These are phyloP conservation scores for Hylodesmum podocarpum DNA, from an alignment of 306 rosid species.

Conservation along the genomic window DNA sequence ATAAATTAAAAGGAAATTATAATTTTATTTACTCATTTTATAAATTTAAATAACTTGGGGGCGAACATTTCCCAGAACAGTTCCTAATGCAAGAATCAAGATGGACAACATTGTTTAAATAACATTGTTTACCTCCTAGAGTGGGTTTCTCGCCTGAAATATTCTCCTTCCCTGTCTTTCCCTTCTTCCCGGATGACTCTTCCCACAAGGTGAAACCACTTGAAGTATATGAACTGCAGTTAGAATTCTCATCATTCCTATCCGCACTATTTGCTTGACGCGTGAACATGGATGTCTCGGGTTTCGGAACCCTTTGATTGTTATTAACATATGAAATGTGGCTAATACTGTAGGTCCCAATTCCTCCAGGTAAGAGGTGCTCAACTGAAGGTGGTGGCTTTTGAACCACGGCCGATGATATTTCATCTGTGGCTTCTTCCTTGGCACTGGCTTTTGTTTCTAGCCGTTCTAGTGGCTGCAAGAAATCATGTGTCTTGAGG, in stretches of 20 bases:
- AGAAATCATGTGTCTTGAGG: conserved; percentile 91
- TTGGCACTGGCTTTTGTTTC: conserved; percentile 54
- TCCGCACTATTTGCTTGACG: conserved; percentile 61
- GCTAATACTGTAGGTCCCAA: conserved; percentile 93
- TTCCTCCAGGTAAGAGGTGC: conserved; percentile 89
- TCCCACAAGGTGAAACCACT: conserved; percentile 96
- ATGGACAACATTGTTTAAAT: background rate
- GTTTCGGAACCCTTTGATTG: conserved; percentile 72
- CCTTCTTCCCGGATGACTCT: conserved; percentile 71
- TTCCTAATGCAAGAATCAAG: background rate
- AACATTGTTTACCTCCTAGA: conserved; percentile 50
- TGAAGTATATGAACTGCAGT: conserved; percentile 78
- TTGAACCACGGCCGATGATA: conserved; percentile 48
- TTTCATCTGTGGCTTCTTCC: conserved; percentile 62
- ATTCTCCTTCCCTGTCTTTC: conserved; percentile 95
- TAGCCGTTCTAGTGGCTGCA: conserved; percentile 76
- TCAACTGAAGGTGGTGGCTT: conserved; percentile 60
- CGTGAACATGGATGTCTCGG: conserved; percentile 60
- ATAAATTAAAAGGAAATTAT: background rate
- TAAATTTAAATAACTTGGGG: background rate
- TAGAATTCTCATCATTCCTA: conserved; percentile 77
- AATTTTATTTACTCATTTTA: background rate
- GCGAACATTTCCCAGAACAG: background rate
- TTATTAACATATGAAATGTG: conserved; percentile 63
- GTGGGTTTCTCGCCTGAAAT: conserved; percentile 46